Evolutionary conservation across 106 monocot species (phyloP), one percentile per base, ranked within the genome.

Genomic region (Acorus gramineus): DNA sequence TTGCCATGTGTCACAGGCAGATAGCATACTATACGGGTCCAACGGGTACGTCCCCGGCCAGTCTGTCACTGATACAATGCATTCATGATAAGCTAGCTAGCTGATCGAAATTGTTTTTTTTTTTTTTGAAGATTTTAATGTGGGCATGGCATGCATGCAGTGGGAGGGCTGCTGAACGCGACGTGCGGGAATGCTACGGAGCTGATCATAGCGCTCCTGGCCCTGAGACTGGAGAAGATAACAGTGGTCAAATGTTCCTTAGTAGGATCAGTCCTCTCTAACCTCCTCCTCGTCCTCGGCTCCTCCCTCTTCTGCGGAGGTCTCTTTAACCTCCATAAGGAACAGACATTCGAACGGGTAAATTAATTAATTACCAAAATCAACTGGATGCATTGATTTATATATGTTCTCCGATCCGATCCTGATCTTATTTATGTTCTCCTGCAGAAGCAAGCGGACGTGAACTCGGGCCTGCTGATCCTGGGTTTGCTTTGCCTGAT

Each of bases 181-280:
- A 89, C 89, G 1, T 89, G 89, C 56, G 89, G 89, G 49, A 89
- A 89, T 46, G 89, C 89, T 3, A 92, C 92, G 2, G 92, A 92
- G 77, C 69, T 92, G 61, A 92, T 92, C 61, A 87, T 92, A 55
- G 84, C 92, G 4, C 49, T 92, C 28, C 79, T 92, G 48, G 91
- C 91, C 0, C 60, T 92, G 13, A 10, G 55, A 28, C 46, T 63
- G 42, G 79, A 84, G 1, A 74, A 84, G 67, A 82, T 92, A 9
- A 75, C 79, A 4, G 81, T 92, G 63, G 86, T 92, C 49, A 92
- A 92, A 70, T 84, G 66, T 57, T 86, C 91, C 43, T 72, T 92
- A 43, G 61, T 87, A 11, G 91, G 91, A 7, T 92, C 86, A 6
- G 61, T 92, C 43, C 84, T 92, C 8, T 92, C 91, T 56, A 92